Percentiles rank a stretch among this genome's conserved stretches.
Conservation (phyloP, 169 alveolate genomes). For the Babesia ovis region DNA sequence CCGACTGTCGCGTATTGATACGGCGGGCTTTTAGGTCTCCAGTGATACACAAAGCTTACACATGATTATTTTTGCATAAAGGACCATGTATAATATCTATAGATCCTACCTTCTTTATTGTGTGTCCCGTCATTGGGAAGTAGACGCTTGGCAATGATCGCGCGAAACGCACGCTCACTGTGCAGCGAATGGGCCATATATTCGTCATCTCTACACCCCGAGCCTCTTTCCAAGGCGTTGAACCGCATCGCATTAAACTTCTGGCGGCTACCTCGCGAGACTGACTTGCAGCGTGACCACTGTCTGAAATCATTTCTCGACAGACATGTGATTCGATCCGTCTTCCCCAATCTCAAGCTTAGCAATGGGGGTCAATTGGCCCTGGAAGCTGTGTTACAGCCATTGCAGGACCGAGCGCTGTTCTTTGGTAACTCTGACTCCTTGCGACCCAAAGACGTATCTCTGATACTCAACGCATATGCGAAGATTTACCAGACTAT, state of each 20-base stretch:
- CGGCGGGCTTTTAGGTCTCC: too few species aligned
- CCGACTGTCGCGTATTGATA: neutral
- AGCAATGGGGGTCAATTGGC: constrained; percentile 8
- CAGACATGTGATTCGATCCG: constrained; percentile 23
- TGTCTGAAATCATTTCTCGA: constrained; percentile 35
- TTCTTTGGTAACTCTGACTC: constrained; percentile 10
- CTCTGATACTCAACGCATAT: constrained; percentile 58
- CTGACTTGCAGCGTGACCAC: neutral
- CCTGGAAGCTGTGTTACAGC: constrained; percentile 6
- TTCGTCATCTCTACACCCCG: neutral
- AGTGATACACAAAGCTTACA: neutral
- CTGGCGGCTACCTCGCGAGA: constrained; percentile 7
- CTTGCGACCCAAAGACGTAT: constrained; percentile 37
- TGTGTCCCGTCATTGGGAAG: neutral
- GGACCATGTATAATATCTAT: neutral
- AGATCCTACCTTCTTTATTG: constrained; percentile 19
- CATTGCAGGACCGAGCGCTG: constrained; percentile 24
- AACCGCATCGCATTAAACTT: constrained; percentile 36
- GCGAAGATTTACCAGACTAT: constrained; percentile 44
- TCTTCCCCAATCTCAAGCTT: neutral
- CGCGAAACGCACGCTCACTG: constrained; percentile 6
- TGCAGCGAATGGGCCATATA: constrained; percentile 15
- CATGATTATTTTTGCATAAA: neutral
- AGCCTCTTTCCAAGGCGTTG: constrained; percentile 17
- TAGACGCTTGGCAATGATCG: constrained; percentile 8